These are phyloP conservation scores for Tarenaya hassleriana DNA, from an alignment of 345 rosid genomes.

Conservation along the genomic window DNA sequence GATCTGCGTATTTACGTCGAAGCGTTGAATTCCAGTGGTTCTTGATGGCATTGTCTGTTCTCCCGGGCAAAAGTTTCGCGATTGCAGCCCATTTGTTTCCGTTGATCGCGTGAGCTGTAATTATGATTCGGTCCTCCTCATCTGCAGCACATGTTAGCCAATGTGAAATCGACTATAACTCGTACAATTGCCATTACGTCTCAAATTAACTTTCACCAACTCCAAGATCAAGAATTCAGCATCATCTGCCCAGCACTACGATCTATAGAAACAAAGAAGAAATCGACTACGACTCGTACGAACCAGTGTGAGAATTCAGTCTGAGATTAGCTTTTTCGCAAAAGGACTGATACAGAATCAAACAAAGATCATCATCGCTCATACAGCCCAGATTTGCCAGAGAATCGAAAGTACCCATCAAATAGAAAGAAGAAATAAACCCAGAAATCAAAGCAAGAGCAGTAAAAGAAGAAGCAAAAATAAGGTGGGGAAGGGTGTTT, in stretches of 20 bases:
- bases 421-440: background rate
- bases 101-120: constrained; percentile 56
- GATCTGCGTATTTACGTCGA: constrained; percentile 45
- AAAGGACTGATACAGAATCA: background rate
- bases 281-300: background rate
- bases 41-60: constrained; percentile 88
- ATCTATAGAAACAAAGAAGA: background rate
- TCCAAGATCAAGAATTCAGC: too few species aligned
- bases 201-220: too few species aligned
- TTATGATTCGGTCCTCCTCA: constrained; percentile 72
- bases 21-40: constrained; percentile 92
- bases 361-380: too few species aligned
- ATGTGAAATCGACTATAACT: background rate
- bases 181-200: too few species aligned
- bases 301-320: background rate
- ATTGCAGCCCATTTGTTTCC: constrained; percentile 97
- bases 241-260: too few species aligned
- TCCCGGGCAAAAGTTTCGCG: constrained; percentile 66
- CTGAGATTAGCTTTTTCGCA: background rate
- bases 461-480: background rate
- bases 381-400: too few species aligned
- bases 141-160: constrained; percentile 32
- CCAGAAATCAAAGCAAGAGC: constrained; percentile 6
- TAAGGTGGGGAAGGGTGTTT: background rate
- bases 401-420: background rate